phyloP scores from a whole-genome alignment of 768 basidiomycete species.

The Termitomyces sp. region DNA sequence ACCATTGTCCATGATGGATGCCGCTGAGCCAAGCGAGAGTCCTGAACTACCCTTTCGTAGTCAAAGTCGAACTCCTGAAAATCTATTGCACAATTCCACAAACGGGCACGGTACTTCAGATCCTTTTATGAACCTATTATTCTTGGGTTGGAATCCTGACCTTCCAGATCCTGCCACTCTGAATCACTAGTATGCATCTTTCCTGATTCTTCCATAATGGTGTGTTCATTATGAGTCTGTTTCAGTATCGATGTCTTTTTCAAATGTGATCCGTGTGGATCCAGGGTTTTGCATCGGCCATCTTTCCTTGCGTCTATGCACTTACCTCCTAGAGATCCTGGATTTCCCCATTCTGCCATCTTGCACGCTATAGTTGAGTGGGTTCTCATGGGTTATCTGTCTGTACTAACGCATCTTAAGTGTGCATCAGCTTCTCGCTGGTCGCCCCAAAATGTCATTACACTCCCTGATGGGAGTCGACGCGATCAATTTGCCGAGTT shows the following conservation, averaged over 20 bases:
- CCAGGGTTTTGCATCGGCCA: slow-evolving; percentile 77
- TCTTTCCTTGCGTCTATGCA: slow-evolving; percentile 79
- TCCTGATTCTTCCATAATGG: slow-evolving; percentile 1
- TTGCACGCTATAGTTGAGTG: slow-evolving; percentile 82
- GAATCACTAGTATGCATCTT: slow-evolving; percentile 65
- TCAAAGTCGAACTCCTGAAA: slow-evolving; percentile 49
- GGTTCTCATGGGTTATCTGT: not conserved
- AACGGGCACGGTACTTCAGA: slow-evolving; percentile 33
- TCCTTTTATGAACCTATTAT: slow-evolving; percentile 61
- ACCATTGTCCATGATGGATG: slow-evolving; percentile 39
- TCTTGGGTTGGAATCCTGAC: slow-evolving; percentile 83
- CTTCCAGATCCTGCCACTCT: slow-evolving; percentile 72
- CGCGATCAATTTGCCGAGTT: slow-evolving; percentile 87
- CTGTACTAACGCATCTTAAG: slow-evolving; percentile 30
- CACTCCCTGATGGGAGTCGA: slow-evolving; percentile 68
- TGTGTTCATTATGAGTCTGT: slow-evolving; percentile 5
- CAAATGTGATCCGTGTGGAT: slow-evolving; percentile 82
- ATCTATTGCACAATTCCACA: slow-evolving; percentile 23
- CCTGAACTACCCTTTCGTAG: slow-evolving; percentile 37
- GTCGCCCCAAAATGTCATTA: slow-evolving; percentile 67
- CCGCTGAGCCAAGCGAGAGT: slow-evolving; percentile 30
- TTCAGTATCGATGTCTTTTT: slow-evolving; percentile 84
- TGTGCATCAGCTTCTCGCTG: slow-evolving; percentile 83
- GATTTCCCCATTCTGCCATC: slow-evolving; percentile 87
- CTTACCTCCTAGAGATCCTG: slow-evolving; percentile 73